Base-by-base conservation (phyloP, 257 asterid genomes). In the Plantago elongata region DNA sequence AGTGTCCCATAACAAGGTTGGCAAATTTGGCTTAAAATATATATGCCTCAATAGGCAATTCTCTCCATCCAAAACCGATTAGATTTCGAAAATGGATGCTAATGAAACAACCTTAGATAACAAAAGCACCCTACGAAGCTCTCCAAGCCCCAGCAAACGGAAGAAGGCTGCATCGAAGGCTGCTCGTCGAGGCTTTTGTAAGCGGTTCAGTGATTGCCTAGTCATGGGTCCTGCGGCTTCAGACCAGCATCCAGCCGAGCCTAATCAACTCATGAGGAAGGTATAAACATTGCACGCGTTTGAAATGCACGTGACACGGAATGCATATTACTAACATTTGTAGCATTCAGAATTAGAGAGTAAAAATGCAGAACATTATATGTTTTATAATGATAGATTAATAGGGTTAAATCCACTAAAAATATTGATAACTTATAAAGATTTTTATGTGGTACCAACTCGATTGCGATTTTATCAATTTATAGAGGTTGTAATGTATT, bases 141-240 rank as follows among this genome's bases (percentile, higher is more conserved):
- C 74, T 9, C 50, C 75, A 49, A 50, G 18, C 51, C 55, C 78
- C 63, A 42, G n/a, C 11, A 63, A 16, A 8, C 73, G 62, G 66
- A 51, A 63, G 60, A 62, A 61, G 56, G 64, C 69, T 18, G 67
- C 60, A 37, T 11, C 54, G 4, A 5, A 54, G 50, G 17, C 48
- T 57, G 18, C 13, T 62, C 51, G 68, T 1, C 64, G 83, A 8
- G 83, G 82, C 69, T 69, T 77, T 37, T 81, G 86, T 12, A 63
- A 73, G 63, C 70, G 82, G 12, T 50, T 78, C 5, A 60, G 81
- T 2, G 84, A 80, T 55, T 84, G 84, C 64, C 63, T 84, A 5
- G 75, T 79, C 16, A 76, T 76, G 82, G 81, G 89, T 5, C 83
- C 89, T 2, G 68, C 74, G 9, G 50, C n/a, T 8, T 51, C 76